These are phyloP conservation scores for Brassica rapa DNA, from an alignment of 345 rosid species.

Conservation along the genomic window DNA sequence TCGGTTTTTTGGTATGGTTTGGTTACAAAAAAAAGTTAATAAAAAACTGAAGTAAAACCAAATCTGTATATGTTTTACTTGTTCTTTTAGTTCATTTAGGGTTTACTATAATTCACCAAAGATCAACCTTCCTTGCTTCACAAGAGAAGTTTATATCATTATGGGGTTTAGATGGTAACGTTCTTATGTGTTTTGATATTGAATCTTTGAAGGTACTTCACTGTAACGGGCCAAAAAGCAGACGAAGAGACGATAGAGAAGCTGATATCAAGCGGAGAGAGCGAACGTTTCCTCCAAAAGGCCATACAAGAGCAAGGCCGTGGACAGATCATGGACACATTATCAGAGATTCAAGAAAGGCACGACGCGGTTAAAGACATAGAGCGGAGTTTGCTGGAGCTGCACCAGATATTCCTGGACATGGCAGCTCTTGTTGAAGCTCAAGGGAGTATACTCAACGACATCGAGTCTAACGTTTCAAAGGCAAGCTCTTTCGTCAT, in stretches of 20 bases:
- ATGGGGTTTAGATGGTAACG: background rate
- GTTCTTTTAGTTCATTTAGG: background rate
- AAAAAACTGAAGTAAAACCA: too few relatives aligned
- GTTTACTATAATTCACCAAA: background rate
- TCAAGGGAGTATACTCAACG: slow-evolving; percentile 77
- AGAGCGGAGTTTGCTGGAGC: slow-evolving; percentile 70
- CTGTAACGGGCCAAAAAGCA: slow-evolving; percentile 73
- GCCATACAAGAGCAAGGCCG: slow-evolving; percentile 88
- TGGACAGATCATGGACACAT: slow-evolving; percentile 72
- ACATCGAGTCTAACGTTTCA: slow-evolving; percentile 74
- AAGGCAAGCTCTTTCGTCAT: slow-evolving; percentile 69
- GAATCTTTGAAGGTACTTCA: slow-evolving; percentile 53
- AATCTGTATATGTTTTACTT: too few relatives aligned
- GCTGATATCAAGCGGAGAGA: slow-evolving; percentile 77
- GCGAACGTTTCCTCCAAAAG: slow-evolving; percentile 75
- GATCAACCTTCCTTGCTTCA: background rate
- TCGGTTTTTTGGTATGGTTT: background rate
- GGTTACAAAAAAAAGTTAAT: too few relatives aligned
- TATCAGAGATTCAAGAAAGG: slow-evolving; percentile 80
- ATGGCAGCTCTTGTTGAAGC: slow-evolving; percentile 86
- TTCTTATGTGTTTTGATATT: background rate
- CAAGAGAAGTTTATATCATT: background rate
- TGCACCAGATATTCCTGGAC: slow-evolving; percentile 79
- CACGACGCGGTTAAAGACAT: slow-evolving; percentile 82
- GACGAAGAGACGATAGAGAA: slow-evolving; percentile 71